These are phyloP conservation scores for Hortaea werneckii DNA, from an alignment of 2,329 filamentous ascomycete genomes.

Conservation along the genomic window DNA sequence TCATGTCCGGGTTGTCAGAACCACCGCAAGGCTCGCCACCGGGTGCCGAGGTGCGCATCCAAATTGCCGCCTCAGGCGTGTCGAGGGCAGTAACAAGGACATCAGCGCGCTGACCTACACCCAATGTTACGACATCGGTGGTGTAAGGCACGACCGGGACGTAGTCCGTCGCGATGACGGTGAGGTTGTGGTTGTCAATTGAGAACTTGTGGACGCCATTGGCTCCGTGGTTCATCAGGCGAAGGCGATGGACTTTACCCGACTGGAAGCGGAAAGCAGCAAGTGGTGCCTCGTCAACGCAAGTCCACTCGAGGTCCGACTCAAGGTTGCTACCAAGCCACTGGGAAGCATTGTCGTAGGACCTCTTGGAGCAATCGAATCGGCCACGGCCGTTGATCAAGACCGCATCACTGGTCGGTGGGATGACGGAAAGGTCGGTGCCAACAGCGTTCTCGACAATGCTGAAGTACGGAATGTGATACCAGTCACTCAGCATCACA, in stretches of 20 bases:
- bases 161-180: conserved; percentile 34
- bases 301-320: conserved; percentile 17
- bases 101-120: conserved; percentile 45
- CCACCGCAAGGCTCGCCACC: conserved; percentile 16
- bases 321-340: conserved; percentile 11
- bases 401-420: conserved; percentile 23
- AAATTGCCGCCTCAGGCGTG: conserved; percentile 21
- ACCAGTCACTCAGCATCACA: conserved; percentile 36
- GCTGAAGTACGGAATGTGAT: conserved; percentile 26
- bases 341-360: conserved; percentile 9
- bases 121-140: conserved; percentile 40
- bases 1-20: conserved; percentile 28
- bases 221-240: conserved; percentile 34
- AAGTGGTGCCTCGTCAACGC: conserved; percentile 18
- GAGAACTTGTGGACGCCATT: conserved; percentile 34
- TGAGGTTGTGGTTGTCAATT: conserved; percentile 39
- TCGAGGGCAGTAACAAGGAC: conserved; percentile 32
- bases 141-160: conserved; percentile 33
- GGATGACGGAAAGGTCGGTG: conserved; percentile 10
- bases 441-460: conserved; percentile 24
- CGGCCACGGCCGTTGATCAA: conserved; percentile 23
- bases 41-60: conserved; percentile 25
- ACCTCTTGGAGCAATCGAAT: conserved; percentile 17
- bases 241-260: conserved; percentile 32
- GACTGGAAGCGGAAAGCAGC: conserved; percentile 27